A percentile compares a stretch with the other conserved stretches of the same genome.
Evolutionary conservation across 768 basidiomycete species (phyloP).

Genomic region (Dentipellis sp.): DNA sequence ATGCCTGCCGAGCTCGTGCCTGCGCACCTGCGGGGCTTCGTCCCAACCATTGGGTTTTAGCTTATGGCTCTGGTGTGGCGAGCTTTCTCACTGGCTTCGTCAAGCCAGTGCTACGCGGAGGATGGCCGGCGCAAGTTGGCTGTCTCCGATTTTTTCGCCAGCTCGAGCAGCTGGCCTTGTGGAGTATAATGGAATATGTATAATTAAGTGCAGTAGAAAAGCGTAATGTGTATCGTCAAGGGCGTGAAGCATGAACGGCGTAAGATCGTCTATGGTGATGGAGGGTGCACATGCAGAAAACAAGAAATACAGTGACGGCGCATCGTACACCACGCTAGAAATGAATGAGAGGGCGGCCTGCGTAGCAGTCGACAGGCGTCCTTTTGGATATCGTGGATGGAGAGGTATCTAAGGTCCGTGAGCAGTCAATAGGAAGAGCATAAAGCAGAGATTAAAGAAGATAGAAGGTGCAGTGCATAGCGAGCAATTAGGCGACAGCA

Average conservation of each 20-base stretch:
- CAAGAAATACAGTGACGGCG: background rate
- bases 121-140: too few species aligned
- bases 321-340: background rate
- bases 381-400: background rate
- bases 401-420: background rate
- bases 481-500: too few species aligned
- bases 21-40: constrained; percentile 10
- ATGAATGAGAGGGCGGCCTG: background rate
- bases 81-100: too few species aligned
- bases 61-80: background rate
- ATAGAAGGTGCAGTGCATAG: too few species aligned
- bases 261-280: background rate
- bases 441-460: too few species aligned
- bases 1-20: constrained; percentile 13
- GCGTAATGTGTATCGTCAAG: background rate
- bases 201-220: background rate
- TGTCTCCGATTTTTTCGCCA: too few species aligned
- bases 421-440: background rate
- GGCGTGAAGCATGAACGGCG: background rate
- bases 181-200: background rate
- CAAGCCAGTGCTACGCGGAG: too few species aligned
- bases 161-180: too few species aligned
- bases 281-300: background rate
- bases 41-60: constrained; percentile 12
- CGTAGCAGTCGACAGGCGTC: background rate